Evolutionary conservation across 2,329 filamentous ascomycete species (phyloP).

Genomic region (Penicillium sp.): DNA sequence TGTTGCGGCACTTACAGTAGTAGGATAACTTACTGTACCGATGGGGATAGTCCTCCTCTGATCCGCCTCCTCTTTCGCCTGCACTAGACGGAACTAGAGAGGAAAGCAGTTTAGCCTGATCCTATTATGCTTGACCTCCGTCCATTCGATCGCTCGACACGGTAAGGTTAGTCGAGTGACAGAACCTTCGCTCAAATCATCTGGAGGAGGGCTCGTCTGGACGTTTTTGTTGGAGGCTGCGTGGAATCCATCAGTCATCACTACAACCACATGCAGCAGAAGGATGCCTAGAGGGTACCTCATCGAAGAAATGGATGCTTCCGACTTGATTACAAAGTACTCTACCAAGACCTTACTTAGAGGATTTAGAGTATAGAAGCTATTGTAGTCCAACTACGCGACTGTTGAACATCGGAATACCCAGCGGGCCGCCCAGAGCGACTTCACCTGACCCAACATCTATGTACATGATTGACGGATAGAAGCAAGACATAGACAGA

Average conservation of each 20-base stretch:
- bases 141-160: not conserved
- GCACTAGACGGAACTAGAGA: not conserved
- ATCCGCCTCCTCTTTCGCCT: not conserved
- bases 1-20: not conserved
- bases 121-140: not conserved
- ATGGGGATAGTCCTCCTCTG: not conserved
- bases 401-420: too few relatives aligned
- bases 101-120: not conserved
- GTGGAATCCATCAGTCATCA: not conserved
- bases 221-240: slow-evolving; percentile 7
- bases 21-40: not conserved
- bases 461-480: not conserved
- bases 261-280: not conserved
- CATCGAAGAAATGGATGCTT: too few relatives aligned
- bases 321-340: not conserved
- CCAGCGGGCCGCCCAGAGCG: too few relatives aligned
- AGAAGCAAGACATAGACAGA: too few relatives aligned
- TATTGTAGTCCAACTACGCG: too few relatives aligned
- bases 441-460: too few relatives aligned
- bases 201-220: slow-evolving; percentile 14
- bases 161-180: not conserved
- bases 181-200: not conserved
- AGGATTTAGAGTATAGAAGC: not conserved
- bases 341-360: not conserved
- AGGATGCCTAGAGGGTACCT: not conserved